phyloP scores from a whole-genome alignment of 257 asterid genomes.

The Solanum clarkiae region DNA sequence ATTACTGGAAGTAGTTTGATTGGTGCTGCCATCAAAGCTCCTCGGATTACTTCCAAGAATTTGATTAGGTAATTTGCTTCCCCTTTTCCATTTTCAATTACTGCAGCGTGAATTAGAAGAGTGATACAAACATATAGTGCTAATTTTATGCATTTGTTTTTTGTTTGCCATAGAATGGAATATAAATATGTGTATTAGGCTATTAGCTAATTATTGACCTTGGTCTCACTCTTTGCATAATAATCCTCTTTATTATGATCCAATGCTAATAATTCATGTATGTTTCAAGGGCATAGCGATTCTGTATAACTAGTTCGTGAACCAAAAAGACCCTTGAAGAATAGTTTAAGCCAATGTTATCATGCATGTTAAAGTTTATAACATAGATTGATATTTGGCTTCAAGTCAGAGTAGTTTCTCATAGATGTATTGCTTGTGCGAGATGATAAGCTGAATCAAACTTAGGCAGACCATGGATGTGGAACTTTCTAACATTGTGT shows the following conservation, averaged over 20 bases:
- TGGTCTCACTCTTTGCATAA: neutral
- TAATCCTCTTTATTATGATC: neutral
- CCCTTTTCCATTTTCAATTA: neutral
- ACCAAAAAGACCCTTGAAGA: neutral
- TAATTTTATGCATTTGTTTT: neutral
- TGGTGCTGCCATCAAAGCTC: conserved; percentile 80
- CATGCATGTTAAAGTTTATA: neutral
- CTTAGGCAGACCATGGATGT: neutral
- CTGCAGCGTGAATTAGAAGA: neutral
- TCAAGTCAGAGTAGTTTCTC: neutral
- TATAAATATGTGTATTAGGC: neutral
- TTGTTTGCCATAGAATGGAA: neutral
- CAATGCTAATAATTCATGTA: neutral
- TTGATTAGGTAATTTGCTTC: conserved; percentile 45
- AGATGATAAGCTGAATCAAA: neutral
- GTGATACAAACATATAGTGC: neutral
- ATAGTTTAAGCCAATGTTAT: neutral
- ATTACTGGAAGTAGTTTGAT: conserved; percentile 77
- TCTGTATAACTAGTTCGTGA: neutral
- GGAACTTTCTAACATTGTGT: neutral
- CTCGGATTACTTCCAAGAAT: conserved; percentile 75
- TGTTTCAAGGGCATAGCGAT: neutral
- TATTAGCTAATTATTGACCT: neutral
- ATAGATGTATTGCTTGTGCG: neutral
- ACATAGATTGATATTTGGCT: neutral